Conservation (phyloP, 108 stramenopile species). For the Cyclostephanos tholiformis region DNA sequence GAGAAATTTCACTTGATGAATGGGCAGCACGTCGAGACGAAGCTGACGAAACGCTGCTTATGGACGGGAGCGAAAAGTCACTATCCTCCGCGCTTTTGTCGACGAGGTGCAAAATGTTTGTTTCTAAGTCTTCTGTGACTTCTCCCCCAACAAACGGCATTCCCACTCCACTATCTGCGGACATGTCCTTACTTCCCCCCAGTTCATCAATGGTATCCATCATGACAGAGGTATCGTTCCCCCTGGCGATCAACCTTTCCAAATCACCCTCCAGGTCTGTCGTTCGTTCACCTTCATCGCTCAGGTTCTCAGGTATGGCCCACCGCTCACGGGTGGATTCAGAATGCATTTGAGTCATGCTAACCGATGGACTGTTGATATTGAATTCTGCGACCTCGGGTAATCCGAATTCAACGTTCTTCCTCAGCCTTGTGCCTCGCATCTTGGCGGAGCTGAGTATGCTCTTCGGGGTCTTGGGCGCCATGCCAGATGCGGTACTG, state of each 20-base stretch:
- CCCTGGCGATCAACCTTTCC: conserved; percentile 29
- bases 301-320: conserved; percentile 41
- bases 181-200: conserved; percentile 12
- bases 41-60: conserved; percentile 20
- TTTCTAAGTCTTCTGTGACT: conserved; percentile 61
- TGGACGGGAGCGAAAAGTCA: conserved; percentile 42
- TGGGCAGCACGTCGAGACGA: conserved; percentile 2
- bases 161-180: conserved; percentile 42
- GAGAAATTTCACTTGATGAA: background rate
- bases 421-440: conserved; percentile 21
- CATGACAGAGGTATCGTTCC: conserved; percentile 28
- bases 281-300: conserved; percentile 19
- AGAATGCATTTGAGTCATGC: conserved; percentile 77
- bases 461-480: conserved; percentile 44
- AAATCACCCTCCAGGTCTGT: background rate
- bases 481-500: conserved; percentile 10
- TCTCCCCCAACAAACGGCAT: conserved; percentile 11
- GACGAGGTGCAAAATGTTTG: conserved; percentile 55
- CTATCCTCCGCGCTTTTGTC: conserved; percentile 48
- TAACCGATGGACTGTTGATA: conserved; percentile 75
- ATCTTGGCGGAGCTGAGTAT: conserved; percentile 51
- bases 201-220: conserved; percentile 32
- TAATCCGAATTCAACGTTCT: conserved; percentile 79
- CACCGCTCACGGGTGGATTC: conserved; percentile 55
- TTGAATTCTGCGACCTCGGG: conserved; percentile 79